Evolutionary conservation across 495 filamentous ascomycete species (phyloP).

Genomic region (Daldinia concentrica): DNA sequence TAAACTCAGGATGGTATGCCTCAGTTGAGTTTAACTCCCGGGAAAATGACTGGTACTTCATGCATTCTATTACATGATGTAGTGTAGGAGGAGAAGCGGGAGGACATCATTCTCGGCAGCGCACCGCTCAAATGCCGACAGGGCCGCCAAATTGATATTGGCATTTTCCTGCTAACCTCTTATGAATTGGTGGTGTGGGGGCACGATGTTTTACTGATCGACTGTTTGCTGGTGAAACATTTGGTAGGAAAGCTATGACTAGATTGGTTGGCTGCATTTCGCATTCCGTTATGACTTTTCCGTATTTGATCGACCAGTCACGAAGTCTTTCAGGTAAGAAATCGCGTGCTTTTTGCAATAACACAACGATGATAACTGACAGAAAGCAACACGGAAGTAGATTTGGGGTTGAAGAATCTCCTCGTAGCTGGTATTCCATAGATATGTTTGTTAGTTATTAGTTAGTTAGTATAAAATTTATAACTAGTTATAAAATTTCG

Average conservation of each 20-base stretch:
- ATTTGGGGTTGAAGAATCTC: background rate
- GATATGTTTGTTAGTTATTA: background rate
- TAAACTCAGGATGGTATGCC: constrained; percentile 17
- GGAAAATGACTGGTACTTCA: background rate
- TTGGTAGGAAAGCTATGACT: constrained; percentile 10
- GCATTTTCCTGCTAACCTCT: constrained; percentile 23
- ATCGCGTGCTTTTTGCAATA: constrained; percentile 37
- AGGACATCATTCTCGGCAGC: constrained; percentile 23
- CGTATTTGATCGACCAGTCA: constrained; percentile 30
- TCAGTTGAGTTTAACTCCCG: constrained; percentile 25
- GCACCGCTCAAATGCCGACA: constrained; percentile 41
- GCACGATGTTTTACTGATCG: constrained; percentile 25
- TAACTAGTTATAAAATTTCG: background rate
- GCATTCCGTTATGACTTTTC: constrained; percentile 30
- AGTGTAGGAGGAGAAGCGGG: constrained; percentile 1
- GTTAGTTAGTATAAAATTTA: background rate
- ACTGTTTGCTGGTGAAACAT: constrained; percentile 40
- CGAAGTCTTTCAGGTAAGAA: constrained; percentile 17
- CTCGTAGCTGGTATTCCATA: background rate
- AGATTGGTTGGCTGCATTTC: constrained; percentile 36
- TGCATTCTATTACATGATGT: background rate
- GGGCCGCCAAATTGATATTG: constrained; percentile 26
- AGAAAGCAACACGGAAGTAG: background rate
- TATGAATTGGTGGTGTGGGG: constrained; percentile 37
- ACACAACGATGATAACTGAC: background rate